Conservation (phyloP, 2,329 filamentous ascomycete species). For the Xylariaceae sp. region DNA sequence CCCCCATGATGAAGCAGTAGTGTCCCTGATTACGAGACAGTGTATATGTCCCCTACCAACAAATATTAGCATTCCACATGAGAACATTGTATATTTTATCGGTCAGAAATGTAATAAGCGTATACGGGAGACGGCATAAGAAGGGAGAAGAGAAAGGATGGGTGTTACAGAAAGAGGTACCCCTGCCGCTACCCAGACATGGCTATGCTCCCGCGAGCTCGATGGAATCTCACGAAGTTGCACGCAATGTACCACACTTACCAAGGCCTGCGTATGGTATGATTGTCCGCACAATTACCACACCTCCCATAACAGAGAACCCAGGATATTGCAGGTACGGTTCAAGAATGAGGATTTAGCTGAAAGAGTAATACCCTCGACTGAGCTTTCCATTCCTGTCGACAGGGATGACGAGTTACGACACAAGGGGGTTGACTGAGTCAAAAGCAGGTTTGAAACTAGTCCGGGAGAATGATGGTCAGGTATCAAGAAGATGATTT, state of each 20-base stretch:
- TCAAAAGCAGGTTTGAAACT: neutral
- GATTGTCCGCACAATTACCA: neutral
- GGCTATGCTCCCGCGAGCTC: neutral
- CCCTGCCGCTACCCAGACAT: neutral
- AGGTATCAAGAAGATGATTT: neutral
- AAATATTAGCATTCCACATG: neutral
- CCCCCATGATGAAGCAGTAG: constrained; percentile 3
- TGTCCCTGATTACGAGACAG: neutral
- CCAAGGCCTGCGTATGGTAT: neutral
- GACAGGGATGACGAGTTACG: neutral
- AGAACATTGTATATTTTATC: neutral
- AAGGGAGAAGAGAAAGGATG: neutral
- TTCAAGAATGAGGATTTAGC: neutral
- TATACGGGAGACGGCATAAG: neutral
- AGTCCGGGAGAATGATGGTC: neutral
- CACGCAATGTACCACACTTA: neutral
- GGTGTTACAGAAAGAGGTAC: neutral
- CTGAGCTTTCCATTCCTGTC: neutral
- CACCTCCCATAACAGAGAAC: neutral
- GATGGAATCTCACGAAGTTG: neutral
- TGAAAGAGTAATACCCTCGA: neutral
- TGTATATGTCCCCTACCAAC: neutral
- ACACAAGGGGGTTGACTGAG: neutral
- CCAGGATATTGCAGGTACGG: neutral
- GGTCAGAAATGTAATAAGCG: neutral